phyloP scores from a whole-genome alignment of 2,329 filamentous ascomycete species.

The Fusarium sp. region DNA sequence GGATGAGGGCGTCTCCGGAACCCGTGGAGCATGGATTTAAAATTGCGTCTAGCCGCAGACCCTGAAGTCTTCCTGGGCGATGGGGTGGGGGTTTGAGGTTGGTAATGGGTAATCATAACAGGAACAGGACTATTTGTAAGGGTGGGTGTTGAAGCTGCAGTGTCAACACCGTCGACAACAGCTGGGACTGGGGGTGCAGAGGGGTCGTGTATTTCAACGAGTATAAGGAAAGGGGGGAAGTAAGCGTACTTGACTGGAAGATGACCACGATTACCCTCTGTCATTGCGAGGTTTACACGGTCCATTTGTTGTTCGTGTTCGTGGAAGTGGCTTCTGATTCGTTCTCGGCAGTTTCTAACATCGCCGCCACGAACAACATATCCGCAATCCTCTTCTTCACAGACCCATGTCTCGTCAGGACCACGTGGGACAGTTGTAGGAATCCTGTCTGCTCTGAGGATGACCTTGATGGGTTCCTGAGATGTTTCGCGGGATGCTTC shows the following conservation, averaged over 20 bases:
- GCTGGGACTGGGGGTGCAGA: background rate
- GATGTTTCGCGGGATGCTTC: constrained; percentile 31
- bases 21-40: constrained; percentile 46
- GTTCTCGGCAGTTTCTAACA: constrained; percentile 66
- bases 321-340: constrained; percentile 73
- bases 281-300: constrained; percentile 67
- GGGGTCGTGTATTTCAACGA: constrained; percentile 49
- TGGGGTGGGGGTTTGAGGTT: constrained; percentile 11
- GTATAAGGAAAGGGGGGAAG: constrained; percentile 55
- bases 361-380: constrained; percentile 76
- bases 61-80: constrained; percentile 22
- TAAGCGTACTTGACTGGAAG: constrained; percentile 70
- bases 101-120: constrained; percentile 3
- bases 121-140: constrained; percentile 17
- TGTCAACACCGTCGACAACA: constrained; percentile 3
- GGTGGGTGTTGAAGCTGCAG: constrained; percentile 13
- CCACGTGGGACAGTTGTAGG: constrained; percentile 67
- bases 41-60: constrained; percentile 40
- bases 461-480: constrained; percentile 58
- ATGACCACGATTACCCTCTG: constrained; percentile 68
- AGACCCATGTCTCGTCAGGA: constrained; percentile 76
- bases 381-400: constrained; percentile 74
- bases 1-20: constrained; percentile 50
- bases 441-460: constrained; percentile 65
- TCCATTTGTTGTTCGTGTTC: constrained; percentile 71